Conservation (phyloP, 495 filamentous ascomycete species). For the Aspergillus carlsbadensis region DNA sequence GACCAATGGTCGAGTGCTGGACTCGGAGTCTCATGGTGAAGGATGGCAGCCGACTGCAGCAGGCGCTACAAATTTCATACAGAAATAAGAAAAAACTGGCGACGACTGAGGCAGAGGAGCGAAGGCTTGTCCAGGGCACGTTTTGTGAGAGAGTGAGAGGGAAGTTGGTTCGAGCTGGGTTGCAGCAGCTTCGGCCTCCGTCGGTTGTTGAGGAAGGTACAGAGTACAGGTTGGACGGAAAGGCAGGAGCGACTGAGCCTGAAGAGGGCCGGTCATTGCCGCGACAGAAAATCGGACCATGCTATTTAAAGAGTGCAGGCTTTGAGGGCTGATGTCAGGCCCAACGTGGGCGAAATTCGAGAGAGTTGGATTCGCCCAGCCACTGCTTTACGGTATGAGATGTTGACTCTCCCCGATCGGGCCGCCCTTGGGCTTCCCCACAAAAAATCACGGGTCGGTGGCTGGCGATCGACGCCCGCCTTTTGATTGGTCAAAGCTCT, state of each 20-base stretch:
- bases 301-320: constrained; percentile 8
- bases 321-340: background rate
- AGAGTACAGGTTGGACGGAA: constrained; percentile 5
- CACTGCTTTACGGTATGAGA: constrained; percentile 12
- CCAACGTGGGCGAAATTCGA: background rate
- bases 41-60: background rate
- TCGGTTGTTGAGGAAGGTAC: constrained; percentile 12
- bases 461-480: background rate
- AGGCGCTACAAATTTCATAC: constrained; percentile 2
- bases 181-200: constrained; percentile 2
- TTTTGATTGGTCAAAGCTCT: background rate
- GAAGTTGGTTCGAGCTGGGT: background rate
- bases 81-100: background rate
- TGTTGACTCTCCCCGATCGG: constrained; percentile 14
- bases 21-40: constrained; percentile 32
- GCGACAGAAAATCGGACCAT: background rate
- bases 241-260: background rate
- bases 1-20: constrained; percentile 22
- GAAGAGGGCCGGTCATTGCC: background rate
- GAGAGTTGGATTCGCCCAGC: constrained; percentile 16
- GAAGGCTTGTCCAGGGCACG: constrained; percentile 1
- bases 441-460: constrained; percentile 6
- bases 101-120: background rate
- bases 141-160: background rate
- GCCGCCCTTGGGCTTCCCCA: constrained; percentile 9